Evolutionary conservation across 1,284 basidiomycete genomes (phyloP).

Genomic region (Ustilago curta): DNA sequence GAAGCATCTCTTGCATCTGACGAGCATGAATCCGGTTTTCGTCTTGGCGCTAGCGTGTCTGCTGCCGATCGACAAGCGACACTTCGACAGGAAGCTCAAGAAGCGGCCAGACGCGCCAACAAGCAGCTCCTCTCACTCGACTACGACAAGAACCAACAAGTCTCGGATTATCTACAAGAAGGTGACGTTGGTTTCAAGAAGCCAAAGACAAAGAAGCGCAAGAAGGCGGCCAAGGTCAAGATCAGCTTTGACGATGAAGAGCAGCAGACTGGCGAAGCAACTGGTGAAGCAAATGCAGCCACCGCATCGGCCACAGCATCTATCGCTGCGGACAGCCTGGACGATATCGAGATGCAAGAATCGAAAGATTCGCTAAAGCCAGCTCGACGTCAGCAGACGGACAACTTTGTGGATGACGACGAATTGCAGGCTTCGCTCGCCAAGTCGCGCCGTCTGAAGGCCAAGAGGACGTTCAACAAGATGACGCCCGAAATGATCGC

Average conservation of each 20-base stretch:
- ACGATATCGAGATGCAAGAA: conserved; percentile 76
- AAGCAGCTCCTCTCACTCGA: conserved; percentile 81
- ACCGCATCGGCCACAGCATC: conserved; percentile 37
- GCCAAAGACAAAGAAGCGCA: conserved; percentile 80
- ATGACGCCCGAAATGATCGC: conserved; percentile 87
- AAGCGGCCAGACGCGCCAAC: conserved; percentile 72
- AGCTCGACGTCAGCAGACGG: conserved; percentile 33
- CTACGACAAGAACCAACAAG: conserved; percentile 84
- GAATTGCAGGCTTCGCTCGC: conserved; percentile 94
- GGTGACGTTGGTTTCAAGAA: conserved; percentile 95
- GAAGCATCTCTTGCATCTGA: conserved; percentile 70
- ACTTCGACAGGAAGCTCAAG: conserved; percentile 73
- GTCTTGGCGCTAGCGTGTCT: conserved; percentile 44
- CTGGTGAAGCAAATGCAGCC: conserved; percentile 5
- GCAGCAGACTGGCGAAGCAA: background rate
- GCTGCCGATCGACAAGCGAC: conserved; percentile 68
- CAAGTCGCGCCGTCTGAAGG: conserved; percentile 82
- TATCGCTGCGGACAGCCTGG: background rate
- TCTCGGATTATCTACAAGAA: conserved; percentile 87
- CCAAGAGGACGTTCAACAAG: conserved; percentile 80
- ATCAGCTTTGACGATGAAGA: conserved; percentile 76
- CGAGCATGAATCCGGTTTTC: conserved; percentile 47
- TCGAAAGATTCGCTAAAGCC: conserved; percentile 12
- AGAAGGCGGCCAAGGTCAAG: conserved; percentile 86
- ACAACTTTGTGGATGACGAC: conserved; percentile 94